Percentiles rank a stretch among this genome's conserved stretches.
These are phyloP conservation scores for Colletotrichum viniferum DNA, from an alignment of 2,329 filamentous ascomycete species.

Conservation along the genomic window DNA sequence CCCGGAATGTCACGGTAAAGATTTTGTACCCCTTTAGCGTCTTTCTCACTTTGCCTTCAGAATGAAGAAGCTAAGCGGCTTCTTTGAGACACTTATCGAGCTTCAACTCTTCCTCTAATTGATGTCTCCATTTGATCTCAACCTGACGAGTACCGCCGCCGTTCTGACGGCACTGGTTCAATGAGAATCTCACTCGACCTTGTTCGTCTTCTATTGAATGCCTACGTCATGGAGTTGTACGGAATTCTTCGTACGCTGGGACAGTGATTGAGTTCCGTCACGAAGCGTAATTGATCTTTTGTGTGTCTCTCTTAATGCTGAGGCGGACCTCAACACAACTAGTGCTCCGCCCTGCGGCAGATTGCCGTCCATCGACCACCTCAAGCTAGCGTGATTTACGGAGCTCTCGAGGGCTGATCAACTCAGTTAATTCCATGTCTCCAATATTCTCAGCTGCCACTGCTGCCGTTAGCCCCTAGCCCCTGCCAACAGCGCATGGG, in stretches of 20 bases:
- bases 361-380: not conserved
- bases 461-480: not conserved
- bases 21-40: not conserved
- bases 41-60: not conserved
- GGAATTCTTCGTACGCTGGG: not conserved
- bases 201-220: not conserved
- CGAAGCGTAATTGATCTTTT: not conserved
- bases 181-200: not conserved
- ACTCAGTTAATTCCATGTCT: not conserved
- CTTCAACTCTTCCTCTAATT: not conserved
- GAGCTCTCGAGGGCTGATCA: not conserved
- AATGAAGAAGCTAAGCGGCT: not conserved
- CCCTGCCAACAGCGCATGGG: not conserved
- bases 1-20: not conserved
- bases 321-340: not conserved
- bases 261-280: not conserved
- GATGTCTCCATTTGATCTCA: not conserved
- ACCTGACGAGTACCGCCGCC: not conserved
- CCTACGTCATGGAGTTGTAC: not conserved
- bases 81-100: not conserved
- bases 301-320: not conserved
- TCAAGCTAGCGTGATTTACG: not conserved
- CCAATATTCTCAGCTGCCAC: not conserved
- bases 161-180: not conserved
- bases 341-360: not conserved